phyloP scores from a whole-genome alignment of 2,329 filamentous ascomycete species.

The Rutstroemia sp. region DNA sequence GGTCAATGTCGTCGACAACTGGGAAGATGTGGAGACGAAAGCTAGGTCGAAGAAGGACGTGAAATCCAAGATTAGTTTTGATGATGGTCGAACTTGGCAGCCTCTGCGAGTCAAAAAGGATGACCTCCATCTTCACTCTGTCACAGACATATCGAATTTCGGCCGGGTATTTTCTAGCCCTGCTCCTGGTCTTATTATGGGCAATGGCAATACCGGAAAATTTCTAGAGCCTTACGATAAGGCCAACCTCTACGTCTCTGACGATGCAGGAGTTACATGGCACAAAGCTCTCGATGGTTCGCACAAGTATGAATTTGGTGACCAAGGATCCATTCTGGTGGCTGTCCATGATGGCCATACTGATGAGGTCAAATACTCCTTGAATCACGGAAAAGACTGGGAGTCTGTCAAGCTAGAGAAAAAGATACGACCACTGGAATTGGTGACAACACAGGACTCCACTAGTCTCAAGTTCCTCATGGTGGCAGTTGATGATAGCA shows the following conservation, averaged over 20 bases:
- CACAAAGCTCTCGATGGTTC: conserved; percentile 65
- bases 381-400: conserved; percentile 88
- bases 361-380: conserved; percentile 63
- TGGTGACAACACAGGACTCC: conserved; percentile 88
- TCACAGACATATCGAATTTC: conserved; percentile 74
- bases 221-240: conserved; percentile 63
- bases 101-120: conserved; percentile 57
- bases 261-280: conserved; percentile 87
- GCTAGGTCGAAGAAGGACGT: conserved; percentile 54
- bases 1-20: conserved; percentile 85
- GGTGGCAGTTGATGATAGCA: conserved; percentile 52
- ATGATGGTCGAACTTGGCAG: conserved; percentile 85
- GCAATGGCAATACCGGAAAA: conserved; percentile 81
- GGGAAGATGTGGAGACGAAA: conserved; percentile 58
- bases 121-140: conserved; percentile 80
- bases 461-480: conserved; percentile 87
- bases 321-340: conserved; percentile 81
- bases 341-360: conserved; percentile 66
- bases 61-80: conserved; percentile 81
- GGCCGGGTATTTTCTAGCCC: conserved; percentile 90
- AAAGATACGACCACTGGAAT: conserved; percentile 61
- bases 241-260: conserved; percentile 78
- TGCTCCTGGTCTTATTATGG: conserved; percentile 90
- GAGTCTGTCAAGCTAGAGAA: conserved; percentile 59
- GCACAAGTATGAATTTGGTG: conserved; percentile 94